Evolutionary conservation across 2,329 filamentous ascomycete genomes (phyloP), one percentile per base, ranked within the genome.

Genomic region (Calonectria fujianensis): DNA sequence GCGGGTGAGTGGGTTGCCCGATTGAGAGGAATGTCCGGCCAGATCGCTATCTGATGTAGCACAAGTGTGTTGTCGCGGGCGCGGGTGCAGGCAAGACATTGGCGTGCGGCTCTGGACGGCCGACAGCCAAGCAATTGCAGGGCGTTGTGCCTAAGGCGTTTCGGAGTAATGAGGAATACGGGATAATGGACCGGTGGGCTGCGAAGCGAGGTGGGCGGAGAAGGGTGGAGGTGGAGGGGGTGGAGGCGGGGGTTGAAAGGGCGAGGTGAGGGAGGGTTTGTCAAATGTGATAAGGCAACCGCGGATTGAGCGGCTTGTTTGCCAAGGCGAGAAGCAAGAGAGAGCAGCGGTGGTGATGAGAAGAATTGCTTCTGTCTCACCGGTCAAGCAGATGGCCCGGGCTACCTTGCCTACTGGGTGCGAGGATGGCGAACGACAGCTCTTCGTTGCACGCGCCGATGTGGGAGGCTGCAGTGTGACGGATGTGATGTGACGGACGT

Each of bases 381-480:
- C 57, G 57, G 57, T 63, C 57, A 24, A 63, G 35, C 57, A 63
- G 35, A 9, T 63, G 24, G 35, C 16, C 57, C 24, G 14, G 57
- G 35, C 35, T 29, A 41, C 57, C 57, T 41, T 63, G 57, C 24
- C 32, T 20, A 63, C 29, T 6, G 35, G 57, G 37, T 29, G 37
- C 39, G 35, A 41, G 14, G 24, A 63, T 16, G 35, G 57, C 57
- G 57, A 63, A 63, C 57, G 35, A 41, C 37, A 41, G 27, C 24
- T 13, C 11, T 3, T 9, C 7, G 24, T 24, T 63, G 37, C 35
- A 63, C 39, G 57, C 24, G 35, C 57, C 24, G 57, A 37, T 63
- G 57, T 63, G 57, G 57, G 24, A 27, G 39, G 52, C 57, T 63
- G 57, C 57, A 63, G 57, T 63, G 57, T 63, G 57, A 24, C 24